A percentile compares a stretch with the other conserved stretches of the same genome.
Evolutionary conservation across 2,329 filamentous ascomycete species (phyloP).

Genomic region (Botrytis pseudocinerea): DNA sequence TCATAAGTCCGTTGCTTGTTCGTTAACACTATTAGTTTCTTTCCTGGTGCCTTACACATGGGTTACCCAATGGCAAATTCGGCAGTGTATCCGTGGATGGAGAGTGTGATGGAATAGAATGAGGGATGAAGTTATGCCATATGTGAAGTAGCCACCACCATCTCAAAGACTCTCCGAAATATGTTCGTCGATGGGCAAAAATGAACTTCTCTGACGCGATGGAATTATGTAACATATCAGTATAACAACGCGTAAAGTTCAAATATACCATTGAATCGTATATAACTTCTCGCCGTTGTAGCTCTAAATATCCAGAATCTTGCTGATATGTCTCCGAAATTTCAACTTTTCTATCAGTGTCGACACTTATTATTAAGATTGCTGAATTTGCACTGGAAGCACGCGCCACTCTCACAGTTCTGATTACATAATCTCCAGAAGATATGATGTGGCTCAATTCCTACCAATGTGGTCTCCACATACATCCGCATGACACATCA

Average conservation of each 20-base stretch:
- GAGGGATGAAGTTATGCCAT: neutral
- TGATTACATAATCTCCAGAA: neutral
- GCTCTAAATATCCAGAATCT: neutral
- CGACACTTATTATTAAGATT: neutral
- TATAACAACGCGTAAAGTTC: neutral
- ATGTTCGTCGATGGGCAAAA: neutral
- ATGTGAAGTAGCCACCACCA: neutral
- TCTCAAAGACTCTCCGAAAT: neutral
- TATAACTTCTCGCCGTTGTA: neutral
- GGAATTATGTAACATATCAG: neutral
- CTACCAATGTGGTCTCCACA: neutral
- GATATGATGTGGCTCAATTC: neutral
- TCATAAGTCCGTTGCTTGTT: neutral
- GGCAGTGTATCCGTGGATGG: conserved; percentile 62
- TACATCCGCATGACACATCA: neutral
- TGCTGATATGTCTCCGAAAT: neutral
- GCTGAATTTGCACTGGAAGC: neutral
- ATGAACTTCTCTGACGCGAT: neutral
- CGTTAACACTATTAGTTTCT: conserved; percentile 46
- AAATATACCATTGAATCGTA: neutral
- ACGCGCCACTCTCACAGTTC: neutral
- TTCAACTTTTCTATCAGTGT: neutral
- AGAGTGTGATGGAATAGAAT: conserved; percentile 46
- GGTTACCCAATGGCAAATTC: conserved; percentile 63
- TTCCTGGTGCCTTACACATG: conserved; percentile 63